Evolutionary conservation across 2,329 filamentous ascomycete genomes (phyloP), one percentile per base, ranked within the genome.

Genomic region (Cordyceps tenuipes): DNA sequence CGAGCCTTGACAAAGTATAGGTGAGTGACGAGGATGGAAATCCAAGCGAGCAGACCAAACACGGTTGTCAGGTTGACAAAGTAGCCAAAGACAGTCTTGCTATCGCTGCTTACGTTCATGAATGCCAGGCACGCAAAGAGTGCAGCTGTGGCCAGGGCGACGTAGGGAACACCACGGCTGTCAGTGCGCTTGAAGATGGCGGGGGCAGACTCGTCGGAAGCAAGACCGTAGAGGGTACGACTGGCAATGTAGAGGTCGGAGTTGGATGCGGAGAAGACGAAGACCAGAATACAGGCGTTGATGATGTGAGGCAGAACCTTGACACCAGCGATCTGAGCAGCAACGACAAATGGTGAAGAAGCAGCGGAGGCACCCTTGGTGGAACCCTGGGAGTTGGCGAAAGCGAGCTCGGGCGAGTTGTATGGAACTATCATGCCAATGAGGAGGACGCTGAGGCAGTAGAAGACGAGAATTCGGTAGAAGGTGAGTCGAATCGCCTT

Each of bases 401-500:
- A 85, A 23, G 76, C 72, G 5, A 91, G 83, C 0, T 82, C 71
- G 0, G 64, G 0, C 44, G 82, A 82, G 77, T 92, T 75, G 77
- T 88, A 92, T 1, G 88, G 87, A 4, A 93, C 86, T 56, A 88
- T 79, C 80, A 90, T 89, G 68, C 89, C 89, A 59, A 93, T 77
- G 56, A 92, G 79, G 57, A 93, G 80, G 41, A 91, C 87, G 23
- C 82, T 86, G 61, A 90, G 72, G 67, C 85, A 80, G 77, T 93
- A 93, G 78, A 93, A 93, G 76, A 92, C 77, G 65, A 90, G 74
- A 70, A 93, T 92, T 61, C 89, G 89, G 77, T 83, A 92, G 73
- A 92, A 92, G 65, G 88, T 91, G 54, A 91, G 79, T 70, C 85
- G 88, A 77, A 91, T 91, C 57, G 88, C 89, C 62, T 85, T 83